Evolutionary conservation across 768 basidiomycete genomes (phyloP), one percentile per base, ranked within the genome.

Genomic region (Trametes cubensis): DNA sequence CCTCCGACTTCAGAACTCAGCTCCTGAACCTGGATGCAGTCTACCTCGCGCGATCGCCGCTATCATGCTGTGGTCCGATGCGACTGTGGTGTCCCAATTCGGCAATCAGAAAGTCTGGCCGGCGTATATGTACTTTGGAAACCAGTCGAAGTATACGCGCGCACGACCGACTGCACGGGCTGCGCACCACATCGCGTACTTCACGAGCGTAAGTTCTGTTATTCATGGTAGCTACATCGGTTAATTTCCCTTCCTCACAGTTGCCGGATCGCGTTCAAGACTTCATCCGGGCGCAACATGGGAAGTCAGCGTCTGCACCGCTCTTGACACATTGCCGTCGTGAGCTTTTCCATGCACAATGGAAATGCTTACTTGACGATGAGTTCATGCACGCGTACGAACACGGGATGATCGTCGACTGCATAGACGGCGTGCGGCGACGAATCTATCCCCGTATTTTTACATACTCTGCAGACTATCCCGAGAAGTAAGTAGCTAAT

Each of bases 101-200:
- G 73, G 78, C 2, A 55, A 69, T 2, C 67, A 69, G 20, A 56
- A 47, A 23, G 49, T 64, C 2, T 82, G 79, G 81, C 79, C 79
- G 5, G 25, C 77, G 0, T 81, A 81, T 60, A 46, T 75, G 1
- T 76, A 55, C 48, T 69, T 78, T 20, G 79, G 77, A 0, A 81
- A 80, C 57, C 70, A 75, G 13, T 78, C 78, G 0, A 83, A 83
- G 66, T 80, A 80, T 50, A 58, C 68, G 3, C 69, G 72, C 0
- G 63, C 61, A 13, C 61, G 67, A 13, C 77, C 76, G 4, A 68
- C 64, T 21, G 69, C 72, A 4, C 44, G 23, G n/a, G 73, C 78
- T 1, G 68, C 70, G 15, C 76, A 81, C 60, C 79, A 80, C 62
- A 15, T 80, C 3, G 80, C 77, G 13, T 82, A 81, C 66, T 73